phyloP scores from a whole-genome alignment of 768 basidiomycete species.

The Suillus placidus region DNA sequence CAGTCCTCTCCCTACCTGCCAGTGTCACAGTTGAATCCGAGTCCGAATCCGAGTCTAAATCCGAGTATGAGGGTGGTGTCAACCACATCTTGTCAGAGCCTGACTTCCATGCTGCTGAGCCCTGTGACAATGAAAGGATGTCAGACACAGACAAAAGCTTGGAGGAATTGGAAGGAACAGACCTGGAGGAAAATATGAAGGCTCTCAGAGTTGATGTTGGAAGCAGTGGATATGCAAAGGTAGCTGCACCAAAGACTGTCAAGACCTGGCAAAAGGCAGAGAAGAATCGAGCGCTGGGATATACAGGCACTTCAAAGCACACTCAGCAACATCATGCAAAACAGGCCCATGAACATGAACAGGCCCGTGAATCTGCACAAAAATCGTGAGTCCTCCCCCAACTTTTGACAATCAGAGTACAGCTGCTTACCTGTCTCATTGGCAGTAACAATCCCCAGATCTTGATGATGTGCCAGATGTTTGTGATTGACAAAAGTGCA shows the following conservation, averaged over 20 bases:
- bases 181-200: conserved; percentile 4
- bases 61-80: conserved; percentile 2
- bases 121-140: conserved; percentile 1
- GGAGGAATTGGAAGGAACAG: conserved; percentile 7
- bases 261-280: not conserved
- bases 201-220: not conserved
- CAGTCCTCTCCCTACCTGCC: not conserved
- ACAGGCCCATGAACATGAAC: not conserved
- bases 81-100: not conserved
- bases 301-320: not conserved
- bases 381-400: not conserved
- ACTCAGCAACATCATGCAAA: not conserved
- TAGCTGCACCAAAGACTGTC: not conserved
- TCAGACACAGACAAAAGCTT: conserved; percentile 4
- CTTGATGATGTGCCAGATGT: not conserved
- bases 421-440: not conserved
- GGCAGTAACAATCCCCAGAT: not conserved
- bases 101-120: not conserved
- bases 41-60: not conserved
- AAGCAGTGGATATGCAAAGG: not conserved
- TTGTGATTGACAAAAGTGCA: not conserved
- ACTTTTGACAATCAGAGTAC: not conserved
- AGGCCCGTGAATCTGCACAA: not conserved
- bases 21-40: not conserved
- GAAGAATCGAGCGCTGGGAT: not conserved